Evolutionary conservation across 2,329 filamentous ascomycete species (phyloP).

Genomic region (Aspergillaceae sp.): DNA sequence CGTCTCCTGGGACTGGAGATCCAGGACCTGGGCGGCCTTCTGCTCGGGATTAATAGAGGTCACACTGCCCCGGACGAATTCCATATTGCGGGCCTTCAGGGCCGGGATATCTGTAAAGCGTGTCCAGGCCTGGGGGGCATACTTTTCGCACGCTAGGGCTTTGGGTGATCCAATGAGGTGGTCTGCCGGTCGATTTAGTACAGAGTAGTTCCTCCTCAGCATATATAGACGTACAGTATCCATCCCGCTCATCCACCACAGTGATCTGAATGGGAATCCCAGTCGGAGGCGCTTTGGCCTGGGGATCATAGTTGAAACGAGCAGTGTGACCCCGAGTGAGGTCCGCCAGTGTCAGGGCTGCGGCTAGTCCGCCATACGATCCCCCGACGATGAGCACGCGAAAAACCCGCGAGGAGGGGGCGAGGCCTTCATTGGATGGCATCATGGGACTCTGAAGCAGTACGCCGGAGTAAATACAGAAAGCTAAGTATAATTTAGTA

Average conservation of each 20-base stretch:
- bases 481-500: background rate
- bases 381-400: conserved; percentile 61
- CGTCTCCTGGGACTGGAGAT: conserved; percentile 38
- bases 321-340: conserved; percentile 49
- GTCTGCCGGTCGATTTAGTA: conserved; percentile 37
- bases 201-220: no score
- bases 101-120: conserved; percentile 59
- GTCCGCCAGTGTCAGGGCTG: conserved; percentile 59
- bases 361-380: conserved; percentile 62
- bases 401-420: conserved; percentile 21
- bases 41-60: conserved; percentile 49
- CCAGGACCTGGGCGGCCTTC: conserved; percentile 52
- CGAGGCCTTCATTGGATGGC: conserved; percentile 20
- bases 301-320: conserved; percentile 32
- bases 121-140: conserved; percentile 61
- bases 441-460: conserved; percentile 6
- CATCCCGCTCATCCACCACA: conserved; percentile 70
- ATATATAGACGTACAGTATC: conserved; percentile 53
- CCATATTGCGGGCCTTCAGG: conserved; percentile 54
- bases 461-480: no score
- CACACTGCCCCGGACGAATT: conserved; percentile 58
- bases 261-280: conserved; percentile 59
- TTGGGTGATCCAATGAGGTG: conserved; percentile 70
- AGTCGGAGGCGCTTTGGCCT: conserved; percentile 20
- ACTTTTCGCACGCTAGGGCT: conserved; percentile 56